These are phyloP conservation scores for Coleophoma eucalyptorum DNA, from an alignment of 2,329 filamentous ascomycete species.

Conservation along the genomic window DNA sequence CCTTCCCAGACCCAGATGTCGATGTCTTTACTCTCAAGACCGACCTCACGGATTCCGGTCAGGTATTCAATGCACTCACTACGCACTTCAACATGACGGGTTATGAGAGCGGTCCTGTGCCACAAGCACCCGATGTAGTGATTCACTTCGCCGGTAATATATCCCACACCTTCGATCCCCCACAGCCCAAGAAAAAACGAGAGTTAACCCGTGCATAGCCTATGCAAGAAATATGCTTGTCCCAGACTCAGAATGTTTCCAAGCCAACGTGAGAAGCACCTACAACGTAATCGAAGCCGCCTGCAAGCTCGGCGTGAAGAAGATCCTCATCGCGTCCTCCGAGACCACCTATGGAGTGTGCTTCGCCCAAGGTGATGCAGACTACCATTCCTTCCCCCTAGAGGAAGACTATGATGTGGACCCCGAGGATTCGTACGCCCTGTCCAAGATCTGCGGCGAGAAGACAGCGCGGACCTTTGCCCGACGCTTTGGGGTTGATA, in stretches of 20 bases:
- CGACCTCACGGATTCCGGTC: constrained; percentile 31
- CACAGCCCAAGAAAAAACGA: background rate
- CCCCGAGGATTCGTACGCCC: constrained; percentile 51
- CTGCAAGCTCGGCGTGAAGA: constrained; percentile 56
- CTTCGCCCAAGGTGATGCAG: constrained; percentile 52
- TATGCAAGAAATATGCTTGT: constrained; percentile 58
- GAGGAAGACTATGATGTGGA: constrained; percentile 52
- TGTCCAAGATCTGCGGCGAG: constrained; percentile 57
- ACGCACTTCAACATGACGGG: constrained; percentile 50
- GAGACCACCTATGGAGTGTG: constrained; percentile 60
- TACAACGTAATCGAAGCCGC: constrained; percentile 63
- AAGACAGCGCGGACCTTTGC: constrained; percentile 51
- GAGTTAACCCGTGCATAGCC: constrained; percentile 31
- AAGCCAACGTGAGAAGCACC: constrained; percentile 48
- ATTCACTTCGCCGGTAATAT: constrained; percentile 40
- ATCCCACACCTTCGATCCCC: background rate
- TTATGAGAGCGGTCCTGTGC: constrained; percentile 30
- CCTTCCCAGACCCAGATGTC: constrained; percentile 20
- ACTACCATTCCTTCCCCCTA: constrained; percentile 54
- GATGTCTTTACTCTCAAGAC: constrained; percentile 30
- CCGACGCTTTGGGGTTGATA: constrained; percentile 49
- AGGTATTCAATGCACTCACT: constrained; percentile 33
- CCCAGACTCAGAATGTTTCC: constrained; percentile 56
- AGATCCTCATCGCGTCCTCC: constrained; percentile 56
- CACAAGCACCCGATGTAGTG: constrained; percentile 50